phyloP scores from a whole-genome alignment of 129 eudicot genomes.

The Escallonia rubra region DNA sequence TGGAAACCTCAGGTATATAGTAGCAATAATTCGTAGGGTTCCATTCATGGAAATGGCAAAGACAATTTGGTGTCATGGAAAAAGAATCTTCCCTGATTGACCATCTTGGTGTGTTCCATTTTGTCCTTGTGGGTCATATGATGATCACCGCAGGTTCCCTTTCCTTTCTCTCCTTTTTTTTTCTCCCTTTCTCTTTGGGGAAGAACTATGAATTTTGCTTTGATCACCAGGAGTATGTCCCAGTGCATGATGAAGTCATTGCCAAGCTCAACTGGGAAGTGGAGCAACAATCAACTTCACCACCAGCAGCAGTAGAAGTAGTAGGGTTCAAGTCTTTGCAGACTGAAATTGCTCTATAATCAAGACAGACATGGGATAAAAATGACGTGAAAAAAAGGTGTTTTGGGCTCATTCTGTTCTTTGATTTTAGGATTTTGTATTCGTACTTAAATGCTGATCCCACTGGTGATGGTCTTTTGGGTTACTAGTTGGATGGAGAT shows the following conservation, averaged over 20 bases:
- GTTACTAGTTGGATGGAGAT: too few species aligned
- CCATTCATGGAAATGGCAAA: constrained; percentile 19
- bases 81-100: constrained; percentile 17
- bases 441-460: neutral
- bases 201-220: constrained; percentile 13
- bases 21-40: neutral
- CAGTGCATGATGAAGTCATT: constrained; percentile 56
- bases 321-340: constrained; percentile 51
- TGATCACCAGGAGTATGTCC: constrained; percentile 53
- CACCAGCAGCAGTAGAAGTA: constrained; percentile 8
- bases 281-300: neutral
- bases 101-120: neutral
- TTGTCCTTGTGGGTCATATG: neutral
- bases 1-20: neutral
- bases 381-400: neutral
- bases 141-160: too few species aligned
- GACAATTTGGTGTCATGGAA: constrained; percentile 11
- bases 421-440: constrained; percentile 7
- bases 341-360: constrained; percentile 37
- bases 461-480: neutral
- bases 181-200: constrained; percentile 2
- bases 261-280: constrained; percentile 63
- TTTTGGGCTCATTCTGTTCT: neutral
- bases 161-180: too few species aligned
- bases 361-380: neutral